Conservation (phyloP, 768 basidiomycete genomes). For the Amanita exitialis region DNA sequence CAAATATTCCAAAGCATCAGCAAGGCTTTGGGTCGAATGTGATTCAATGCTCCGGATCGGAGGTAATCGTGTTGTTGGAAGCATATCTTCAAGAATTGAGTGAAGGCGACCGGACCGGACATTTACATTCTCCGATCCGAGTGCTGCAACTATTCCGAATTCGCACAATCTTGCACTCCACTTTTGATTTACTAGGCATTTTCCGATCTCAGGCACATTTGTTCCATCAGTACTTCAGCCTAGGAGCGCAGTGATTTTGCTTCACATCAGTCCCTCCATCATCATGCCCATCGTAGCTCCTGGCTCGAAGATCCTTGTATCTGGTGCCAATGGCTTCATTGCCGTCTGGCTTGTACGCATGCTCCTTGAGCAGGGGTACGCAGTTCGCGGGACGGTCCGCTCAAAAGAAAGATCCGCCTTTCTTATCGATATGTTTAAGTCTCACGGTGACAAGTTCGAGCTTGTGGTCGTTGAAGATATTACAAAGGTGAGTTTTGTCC, state of each 20-base stretch:
- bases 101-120: too few species aligned
- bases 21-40: slow-evolving; percentile 25
- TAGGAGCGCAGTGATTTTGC: too few species aligned
- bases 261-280: too few species aligned
- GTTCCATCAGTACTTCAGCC: too few species aligned
- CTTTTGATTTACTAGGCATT: too few species aligned
- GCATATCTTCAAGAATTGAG: background rate
- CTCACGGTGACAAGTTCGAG: slow-evolving; percentile 49
- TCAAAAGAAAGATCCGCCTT: slow-evolving; percentile 48
- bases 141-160: too few species aligned
- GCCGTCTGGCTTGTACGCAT: slow-evolving; percentile 46
- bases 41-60: slow-evolving; percentile 34
- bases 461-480: slow-evolving; percentile 66
- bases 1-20: slow-evolving; percentile 39
- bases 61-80: slow-evolving; percentile 45
- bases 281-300: slow-evolving; percentile 21
- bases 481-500: slow-evolving; percentile 16
- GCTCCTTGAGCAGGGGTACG: slow-evolving; percentile 52
- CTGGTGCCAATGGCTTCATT: slow-evolving; percentile 52
- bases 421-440: slow-evolving; percentile 42
- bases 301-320: slow-evolving; percentile 34
- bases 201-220: too few species aligned
- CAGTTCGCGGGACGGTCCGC: slow-evolving; percentile 60
- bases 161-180: too few species aligned
- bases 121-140: too few species aligned